Evolutionary conservation across 352 stramenopile species (phyloP).

Genomic region (Phytopythium sindhum): DNA sequence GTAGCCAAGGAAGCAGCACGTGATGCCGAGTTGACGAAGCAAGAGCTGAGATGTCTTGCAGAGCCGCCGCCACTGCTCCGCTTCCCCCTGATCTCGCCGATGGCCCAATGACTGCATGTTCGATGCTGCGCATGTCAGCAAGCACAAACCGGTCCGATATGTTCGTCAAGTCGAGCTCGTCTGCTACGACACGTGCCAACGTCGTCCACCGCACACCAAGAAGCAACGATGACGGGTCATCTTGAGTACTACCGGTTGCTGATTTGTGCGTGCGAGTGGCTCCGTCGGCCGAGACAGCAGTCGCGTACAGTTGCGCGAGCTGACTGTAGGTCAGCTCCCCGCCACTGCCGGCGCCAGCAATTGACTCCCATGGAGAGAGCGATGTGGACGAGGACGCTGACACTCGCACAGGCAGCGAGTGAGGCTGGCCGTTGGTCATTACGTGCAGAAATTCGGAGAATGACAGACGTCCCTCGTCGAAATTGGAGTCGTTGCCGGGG

Average conservation of each 20-base stretch:
- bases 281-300: not conserved
- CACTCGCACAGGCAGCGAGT: not conserved
- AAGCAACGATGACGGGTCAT: not conserved
- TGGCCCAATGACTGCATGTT: conserved; percentile 15
- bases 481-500: not conserved
- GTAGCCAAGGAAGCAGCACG: conserved; percentile 9
- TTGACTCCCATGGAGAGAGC: not conserved
- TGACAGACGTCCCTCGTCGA: conserved; percentile 13
- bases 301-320: conserved; percentile 31
- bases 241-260: not conserved
- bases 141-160: conserved; percentile 20
- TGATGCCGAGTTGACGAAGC: not conserved
- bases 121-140: conserved; percentile 37
- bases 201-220: conserved; percentile 18
- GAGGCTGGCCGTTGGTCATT: conserved; percentile 17
- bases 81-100: not conserved
- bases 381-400: not conserved
- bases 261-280: not conserved
- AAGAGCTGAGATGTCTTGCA: not conserved
- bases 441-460: conserved; percentile 40
- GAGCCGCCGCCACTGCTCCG: not conserved
- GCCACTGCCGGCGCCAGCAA: not conserved
- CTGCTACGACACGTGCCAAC: conserved; percentile 17
- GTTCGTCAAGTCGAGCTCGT: conserved; percentile 35
- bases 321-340: conserved; percentile 10